Evolutionary conservation across 352 stramenopile species (phyloP).

Genomic region (Pythium sukuiense): DNA sequence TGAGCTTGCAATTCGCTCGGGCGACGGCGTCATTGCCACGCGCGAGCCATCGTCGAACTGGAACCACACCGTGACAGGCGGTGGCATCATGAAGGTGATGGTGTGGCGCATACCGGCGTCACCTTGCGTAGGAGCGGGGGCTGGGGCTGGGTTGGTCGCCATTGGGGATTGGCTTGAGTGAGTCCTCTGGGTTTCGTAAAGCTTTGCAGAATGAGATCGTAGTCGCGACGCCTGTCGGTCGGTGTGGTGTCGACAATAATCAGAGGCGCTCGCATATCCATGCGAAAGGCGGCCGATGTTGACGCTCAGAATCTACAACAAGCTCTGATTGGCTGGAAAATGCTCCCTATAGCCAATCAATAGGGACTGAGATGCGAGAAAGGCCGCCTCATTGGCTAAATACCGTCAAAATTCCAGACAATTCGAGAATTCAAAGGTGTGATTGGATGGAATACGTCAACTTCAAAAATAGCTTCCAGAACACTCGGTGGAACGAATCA

Average conservation of each 20-base stretch:
- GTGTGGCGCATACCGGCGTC: constrained; percentile 5
- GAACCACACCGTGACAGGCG: constrained; percentile 53
- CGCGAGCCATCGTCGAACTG: constrained; percentile 59
- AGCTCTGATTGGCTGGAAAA: constrained; percentile 17
- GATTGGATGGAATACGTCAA: constrained; percentile 28
- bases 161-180: constrained; percentile 8
- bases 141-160: constrained; percentile 15
- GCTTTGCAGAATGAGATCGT: constrained; percentile 33
- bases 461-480: constrained; percentile 30
- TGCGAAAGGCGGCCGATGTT: neutral
- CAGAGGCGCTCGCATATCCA: neutral
- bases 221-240: neutral
- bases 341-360: neutral
- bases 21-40: constrained; percentile 49
- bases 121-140: constrained; percentile 23
- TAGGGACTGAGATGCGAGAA: neutral
- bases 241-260: constrained; percentile 20
- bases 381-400: constrained; percentile 12
- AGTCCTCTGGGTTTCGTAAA: constrained; percentile 19
- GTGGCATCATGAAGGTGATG: constrained; percentile 57
- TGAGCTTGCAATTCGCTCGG: constrained; percentile 38
- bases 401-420: constrained; percentile 12
- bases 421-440: constrained; percentile 23
- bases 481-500: constrained; percentile 14
- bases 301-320: constrained; percentile 5